Evolutionary conservation across 371 early-diverging fungal species (phyloP), one percentile per base, ranked within the genome.

Genomic region (Lichtheimia ramosa): DNA sequence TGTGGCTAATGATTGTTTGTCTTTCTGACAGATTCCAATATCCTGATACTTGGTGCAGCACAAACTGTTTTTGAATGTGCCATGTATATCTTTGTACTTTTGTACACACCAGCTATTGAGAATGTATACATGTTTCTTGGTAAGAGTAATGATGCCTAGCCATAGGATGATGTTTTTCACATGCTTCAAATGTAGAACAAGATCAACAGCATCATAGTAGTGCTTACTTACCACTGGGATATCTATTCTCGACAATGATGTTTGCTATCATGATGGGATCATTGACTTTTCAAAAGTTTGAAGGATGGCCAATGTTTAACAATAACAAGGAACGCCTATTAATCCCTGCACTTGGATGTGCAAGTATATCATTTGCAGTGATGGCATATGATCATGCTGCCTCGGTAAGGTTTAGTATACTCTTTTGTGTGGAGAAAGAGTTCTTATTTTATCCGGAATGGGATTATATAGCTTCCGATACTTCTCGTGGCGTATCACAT

Each of bases 1-100:
- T 34, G 34, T 8, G 34, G 34, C 5, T 34, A 10, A 34, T 34
- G 3, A 3, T 28, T 3, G 28, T 34, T 34, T 34, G 34, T 7
- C 34, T 8, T 8, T 34, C 10, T 34, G 34, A 15, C 39, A 82
- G 82, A 82, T 54, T 63, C 67, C 53, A 82, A 80, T 28, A 87
- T 92, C 21, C 62, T 89, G 2, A 74, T 84, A 1, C 69, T 89
- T 52, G 91, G 91, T 6, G 59, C 82, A 13, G 91, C 90, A 24
- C 91, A 91, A 65, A 84, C 85, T 3, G 74, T 85, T 5, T 91
- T 90, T 71, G 93, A 92, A 64, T 83, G 85, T 48, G 84, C 89
- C 58, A 92, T 92, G 92, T 92, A 92, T 68, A 84, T 84, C 2
- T 92, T 92, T 70, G 91, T 92, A 18, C 61, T 92, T 54, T 65